These are phyloP conservation scores for Areca catechu DNA, from an alignment of 176 grass and related monocot species.

Conservation along the genomic window DNA sequence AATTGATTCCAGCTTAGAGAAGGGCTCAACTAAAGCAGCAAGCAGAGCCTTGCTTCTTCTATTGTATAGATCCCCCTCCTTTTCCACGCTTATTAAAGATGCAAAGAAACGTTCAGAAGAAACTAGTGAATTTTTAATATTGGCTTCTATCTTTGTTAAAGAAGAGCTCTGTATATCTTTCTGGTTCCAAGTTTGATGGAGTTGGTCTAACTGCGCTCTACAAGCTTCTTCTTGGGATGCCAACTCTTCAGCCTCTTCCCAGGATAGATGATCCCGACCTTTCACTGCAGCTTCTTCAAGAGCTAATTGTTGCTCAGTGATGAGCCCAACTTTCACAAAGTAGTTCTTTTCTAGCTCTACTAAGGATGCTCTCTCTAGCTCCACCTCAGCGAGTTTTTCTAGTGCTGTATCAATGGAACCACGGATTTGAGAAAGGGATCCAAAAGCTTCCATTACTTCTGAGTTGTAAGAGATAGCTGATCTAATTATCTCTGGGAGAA, in stretches of 20 bases:
- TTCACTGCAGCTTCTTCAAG: constrained; percentile 76
- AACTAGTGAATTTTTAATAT: constrained; percentile 53
- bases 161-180: constrained; percentile 75
- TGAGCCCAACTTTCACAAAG: constrained; percentile 67
- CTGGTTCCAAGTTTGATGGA: constrained; percentile 82
- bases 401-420: constrained; percentile 73
- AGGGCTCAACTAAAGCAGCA: constrained; percentile 58
- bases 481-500: constrained; percentile 79
- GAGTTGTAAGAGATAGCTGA: constrained; percentile 64
- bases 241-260: constrained; percentile 99
- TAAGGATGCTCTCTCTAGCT: constrained; percentile 80
- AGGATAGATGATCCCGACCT: constrained; percentile 89
- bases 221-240: constrained; percentile 94
- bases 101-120: constrained; percentile 64
- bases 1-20: constrained; percentile 64
- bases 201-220: constrained; percentile 72
- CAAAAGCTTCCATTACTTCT: constrained; percentile 69
- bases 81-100: constrained; percentile 55
- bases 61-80: constrained; percentile 46
- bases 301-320: constrained; percentile 71
- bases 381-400: constrained; percentile 62
- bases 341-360: constrained; percentile 82
- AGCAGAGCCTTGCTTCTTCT: constrained; percentile 66
- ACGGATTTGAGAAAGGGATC: constrained; percentile 69
- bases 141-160: constrained; percentile 64